Base-by-base conservation (phyloP, 495 filamentous ascomycete species). In the Stereocaulon alpinum region DNA sequence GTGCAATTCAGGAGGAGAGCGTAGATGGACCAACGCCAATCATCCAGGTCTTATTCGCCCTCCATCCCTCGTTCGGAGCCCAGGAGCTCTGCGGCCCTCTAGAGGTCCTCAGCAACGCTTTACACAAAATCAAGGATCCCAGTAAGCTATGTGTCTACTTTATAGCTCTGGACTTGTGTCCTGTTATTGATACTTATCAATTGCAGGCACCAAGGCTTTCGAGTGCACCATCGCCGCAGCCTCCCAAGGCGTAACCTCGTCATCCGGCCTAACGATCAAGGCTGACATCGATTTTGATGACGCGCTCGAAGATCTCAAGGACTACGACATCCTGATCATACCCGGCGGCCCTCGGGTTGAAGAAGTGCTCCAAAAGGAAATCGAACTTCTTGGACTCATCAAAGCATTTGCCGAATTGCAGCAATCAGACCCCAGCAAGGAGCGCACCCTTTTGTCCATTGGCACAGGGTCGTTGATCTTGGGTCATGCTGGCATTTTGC, bases 381-480 rank as follows among this genome's bases (percentile, higher is more conserved):
- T 37, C 43, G 82, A 88, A 66, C 85, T 84, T 30, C 71, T 86
- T 54, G 67, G 72, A 52, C 72, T 86, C 62, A 84, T 87, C 78
- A 74, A 76, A 53, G 82, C 82, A 60, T 89, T 79, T 65, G 76
- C 82, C 58, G 82, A 86, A 65, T 70, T 88, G 53, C 86, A 88
- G 71, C 74, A 79, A 68, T 78, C 76, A 57, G 82, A 87, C 64
- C 84, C 86, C 1, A 75, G 71, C 66, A 82, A 81, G 61, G 86
- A 88, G 74, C 85, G 88, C 50, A 84, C 86, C 4, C 67, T 92
- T 59, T 73, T 91, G 63, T 86, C 86, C 59, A 73, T 94, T 73
- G 88, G 84, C 74, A 89, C 86, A 30, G 89, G 87, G 17, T 79
- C 81, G 37, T 76, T 90, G 30, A 74, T 92, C 63, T 77, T 92